These are phyloP conservation scores for Jamesozyma lodderae DNA, from an alignment of 805 yeast genomes.

Conservation along the genomic window DNA sequence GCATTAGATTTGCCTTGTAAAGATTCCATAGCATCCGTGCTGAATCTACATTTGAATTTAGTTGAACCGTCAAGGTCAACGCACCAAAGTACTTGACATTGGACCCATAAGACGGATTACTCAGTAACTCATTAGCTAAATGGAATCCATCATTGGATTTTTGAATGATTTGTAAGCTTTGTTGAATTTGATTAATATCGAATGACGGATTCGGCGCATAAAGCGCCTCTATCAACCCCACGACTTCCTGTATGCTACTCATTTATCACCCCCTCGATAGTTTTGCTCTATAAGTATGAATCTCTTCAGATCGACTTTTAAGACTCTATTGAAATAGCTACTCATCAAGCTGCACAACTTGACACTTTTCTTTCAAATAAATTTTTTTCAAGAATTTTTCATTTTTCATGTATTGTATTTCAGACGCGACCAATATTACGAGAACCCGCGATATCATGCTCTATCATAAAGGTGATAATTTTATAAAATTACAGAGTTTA, in stretches of 20 bases:
- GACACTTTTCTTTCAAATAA: neutral
- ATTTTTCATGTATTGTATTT: too few species aligned
- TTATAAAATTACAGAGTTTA: too few species aligned
- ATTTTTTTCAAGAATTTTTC: too few species aligned
- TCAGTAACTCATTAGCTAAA: conserved; percentile 23
- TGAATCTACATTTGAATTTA: conserved; percentile 14
- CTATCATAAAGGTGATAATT: too few species aligned
- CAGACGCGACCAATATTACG: too few species aligned
- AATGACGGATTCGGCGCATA: conserved; percentile 23
- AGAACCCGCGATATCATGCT: too few species aligned
- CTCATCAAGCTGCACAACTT: neutral
- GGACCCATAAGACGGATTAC: conserved; percentile 12
- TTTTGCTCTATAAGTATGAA: too few species aligned
- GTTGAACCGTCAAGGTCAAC: conserved; percentile 28
- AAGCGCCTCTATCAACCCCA: conserved; percentile 20
- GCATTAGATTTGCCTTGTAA: conserved; percentile 21
- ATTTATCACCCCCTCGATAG: too few species aligned
- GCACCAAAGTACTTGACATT: conserved; percentile 31
- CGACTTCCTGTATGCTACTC: conserved; percentile 15
- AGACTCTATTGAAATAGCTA: neutral
- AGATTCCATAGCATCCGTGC: conserved; percentile 16
- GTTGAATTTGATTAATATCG: conserved; percentile 27
- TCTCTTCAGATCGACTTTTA: too few species aligned
- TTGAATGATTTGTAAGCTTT: conserved; percentile 24
- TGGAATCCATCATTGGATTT: conserved; percentile 24